Conservation (phyloP, 192 early-diverging fungal genomes). For the Lunasporangiospora selenospora region DNA sequence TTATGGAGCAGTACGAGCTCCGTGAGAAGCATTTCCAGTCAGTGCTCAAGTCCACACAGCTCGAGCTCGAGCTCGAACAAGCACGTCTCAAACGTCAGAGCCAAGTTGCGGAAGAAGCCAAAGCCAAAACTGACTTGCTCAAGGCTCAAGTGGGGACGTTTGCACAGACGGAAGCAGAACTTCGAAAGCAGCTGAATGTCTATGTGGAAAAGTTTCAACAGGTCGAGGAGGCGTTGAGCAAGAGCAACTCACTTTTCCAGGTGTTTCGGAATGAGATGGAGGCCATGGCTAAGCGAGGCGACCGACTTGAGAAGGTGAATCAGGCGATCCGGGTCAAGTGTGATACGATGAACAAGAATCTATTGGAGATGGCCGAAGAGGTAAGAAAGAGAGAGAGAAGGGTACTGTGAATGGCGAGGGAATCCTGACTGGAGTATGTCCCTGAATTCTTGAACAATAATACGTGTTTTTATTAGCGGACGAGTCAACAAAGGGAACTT, state of each 20-base stretch:
- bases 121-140: constrained; percentile 24
- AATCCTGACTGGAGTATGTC: background rate
- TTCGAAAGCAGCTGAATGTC: constrained; percentile 60
- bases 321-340: constrained; percentile 56
- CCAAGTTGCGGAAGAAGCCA: constrained; percentile 50
- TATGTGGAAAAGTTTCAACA: constrained; percentile 72
- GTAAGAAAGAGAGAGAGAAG: constrained; percentile 15
- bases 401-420: background rate
- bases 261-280: constrained; percentile 73
- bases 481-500: constrained; percentile 52
- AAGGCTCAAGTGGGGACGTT: constrained; percentile 56
- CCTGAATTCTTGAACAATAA: background rate
- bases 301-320: constrained; percentile 65
- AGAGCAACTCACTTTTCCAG: constrained; percentile 67
- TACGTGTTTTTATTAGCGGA: constrained; percentile 39
- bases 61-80: constrained; percentile 64
- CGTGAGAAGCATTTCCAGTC: constrained; percentile 70
- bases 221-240: constrained; percentile 71
- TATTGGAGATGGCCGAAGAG: constrained; percentile 67
- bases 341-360: constrained; percentile 65
- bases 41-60: constrained; percentile 58
- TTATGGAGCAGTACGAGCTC: constrained; percentile 65
- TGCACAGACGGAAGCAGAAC: constrained; percentile 62
- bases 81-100: constrained; percentile 60
- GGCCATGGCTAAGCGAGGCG: constrained; percentile 66